Base-by-base conservation (phyloP, 225 moss, liverwort and hornwort species). In the Polytrichum commune region DNA sequence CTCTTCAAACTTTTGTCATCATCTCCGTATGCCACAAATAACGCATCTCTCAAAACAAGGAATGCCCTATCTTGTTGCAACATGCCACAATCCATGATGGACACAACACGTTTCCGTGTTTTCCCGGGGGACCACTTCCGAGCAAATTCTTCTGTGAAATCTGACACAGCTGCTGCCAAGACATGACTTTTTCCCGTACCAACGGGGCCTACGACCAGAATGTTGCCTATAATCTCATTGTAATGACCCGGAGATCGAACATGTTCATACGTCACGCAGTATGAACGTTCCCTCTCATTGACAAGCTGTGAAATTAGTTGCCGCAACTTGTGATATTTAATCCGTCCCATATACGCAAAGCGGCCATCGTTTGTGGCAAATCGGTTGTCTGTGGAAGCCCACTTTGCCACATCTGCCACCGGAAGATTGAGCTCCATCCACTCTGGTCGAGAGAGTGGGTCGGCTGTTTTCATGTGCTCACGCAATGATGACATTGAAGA, bases 381-480 rank as follows among this genome's bases (percentile, higher is more conserved):
- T 67, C 83, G 72, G 55, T 78, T 78, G 33, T 86, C 63, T 19
- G 71, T 77, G 67, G 75, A 80, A 32, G 82, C 77, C 86, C 86
- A 86, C 56, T 86, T 86, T 28, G 80, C 80, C 62, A 78, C 80
- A 35, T 86, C 55, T 0, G 67, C 80, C 0, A 83, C 29, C 2
- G 69, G 86, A 4, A 78, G 80, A 53, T 83, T 83, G 8, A 86
- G 64, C 28, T 86, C 86, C 86, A 86, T 86, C 86, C 86, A 86
- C 13, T 81, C 66, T 3, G 53, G 80, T 0, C 0, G 18, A 4
- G 80, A 86, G 57, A 81, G 61, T 5, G 86, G 83, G 65, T 86
- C 76, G 5, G 3, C 0, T 7, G 63, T 29, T 24, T 86, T 83
- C 83, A 78, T 74, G 24, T 86, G 80, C 0, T 86, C 80, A 27